Conservation (phyloP, 2,329 filamentous ascomycete species). For the Alternaria consortialis region DNA sequence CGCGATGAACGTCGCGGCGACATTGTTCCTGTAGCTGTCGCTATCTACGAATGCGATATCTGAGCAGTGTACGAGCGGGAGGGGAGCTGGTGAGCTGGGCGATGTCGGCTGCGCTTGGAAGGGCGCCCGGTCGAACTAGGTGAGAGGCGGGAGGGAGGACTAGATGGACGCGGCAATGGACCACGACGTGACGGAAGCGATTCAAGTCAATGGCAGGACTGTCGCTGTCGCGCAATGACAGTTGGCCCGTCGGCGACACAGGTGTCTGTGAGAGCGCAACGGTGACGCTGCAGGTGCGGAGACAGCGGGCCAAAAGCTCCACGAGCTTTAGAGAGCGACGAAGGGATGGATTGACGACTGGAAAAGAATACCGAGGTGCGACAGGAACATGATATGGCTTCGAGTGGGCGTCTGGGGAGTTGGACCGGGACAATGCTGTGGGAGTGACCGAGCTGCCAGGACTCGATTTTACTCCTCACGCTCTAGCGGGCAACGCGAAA, state of each 20-base stretch:
- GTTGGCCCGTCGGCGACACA: slow-evolving; percentile 21
- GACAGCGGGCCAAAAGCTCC: slow-evolving; percentile 50
- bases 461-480: slow-evolving; percentile 37
- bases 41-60: neutral
- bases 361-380: slow-evolving; percentile 22
- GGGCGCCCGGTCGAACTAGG: slow-evolving; percentile 19
- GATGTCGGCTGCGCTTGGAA: slow-evolving; percentile 24
- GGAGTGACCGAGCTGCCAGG: slow-evolving; percentile 36
- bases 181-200: slow-evolving; percentile 11
- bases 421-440: slow-evolving; percentile 39
- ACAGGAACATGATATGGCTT: slow-evolving; percentile 43
- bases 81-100: slow-evolving; percentile 9
- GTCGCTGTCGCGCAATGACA: slow-evolving; percentile 19
- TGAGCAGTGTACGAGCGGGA: slow-evolving; percentile 1
- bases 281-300: slow-evolving; percentile 45
- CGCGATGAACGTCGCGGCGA: slow-evolving; percentile 89
- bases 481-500: slow-evolving; percentile 26
- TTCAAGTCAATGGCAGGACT: slow-evolving; percentile 21
- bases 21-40: slow-evolving; percentile 52
- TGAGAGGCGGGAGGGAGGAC: slow-evolving; percentile 23
- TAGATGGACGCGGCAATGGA: slow-evolving; percentile 17
- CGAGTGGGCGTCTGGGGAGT: slow-evolving; percentile 23
- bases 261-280: slow-evolving; percentile 34
- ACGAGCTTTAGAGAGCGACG: slow-evolving; percentile 48
- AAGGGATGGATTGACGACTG: slow-evolving; percentile 39